phyloP scores from a whole-genome alignment of 2,329 filamentous ascomycete genomes.

The Aureobasidium pullulans region DNA sequence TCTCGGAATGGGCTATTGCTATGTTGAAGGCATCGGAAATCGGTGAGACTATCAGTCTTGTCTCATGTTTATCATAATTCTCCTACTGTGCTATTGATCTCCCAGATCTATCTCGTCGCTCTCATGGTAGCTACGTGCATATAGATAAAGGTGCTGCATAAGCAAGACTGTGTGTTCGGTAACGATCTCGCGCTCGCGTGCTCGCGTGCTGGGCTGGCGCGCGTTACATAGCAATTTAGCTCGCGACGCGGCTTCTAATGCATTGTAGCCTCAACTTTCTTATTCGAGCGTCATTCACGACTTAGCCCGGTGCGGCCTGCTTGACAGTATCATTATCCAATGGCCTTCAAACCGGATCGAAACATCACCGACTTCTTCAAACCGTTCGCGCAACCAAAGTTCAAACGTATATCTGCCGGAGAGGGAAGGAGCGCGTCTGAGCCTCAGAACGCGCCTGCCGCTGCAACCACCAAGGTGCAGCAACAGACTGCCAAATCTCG shows the following conservation, averaged over 20 bases:
- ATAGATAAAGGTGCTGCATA: neutral
- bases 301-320: neutral
- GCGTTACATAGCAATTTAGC: slow-evolving; percentile 5
- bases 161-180: neutral
- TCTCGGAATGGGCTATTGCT: too few relatives aligned
- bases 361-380: slow-evolving; percentile 42
- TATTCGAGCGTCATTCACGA: neutral
- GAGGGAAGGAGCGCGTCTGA: slow-evolving; percentile 8
- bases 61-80: too few relatives aligned
- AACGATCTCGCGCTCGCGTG: neutral
- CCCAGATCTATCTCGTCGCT: too few relatives aligned
- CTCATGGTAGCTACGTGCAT: too few relatives aligned
- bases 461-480: slow-evolving; percentile 16
- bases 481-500: slow-evolving; percentile 23
- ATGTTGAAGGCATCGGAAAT: too few relatives aligned
- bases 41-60: too few relatives aligned
- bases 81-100: too few relatives aligned
- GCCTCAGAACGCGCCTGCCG: slow-evolving; percentile 18
- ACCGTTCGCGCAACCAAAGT: slow-evolving; percentile 27
- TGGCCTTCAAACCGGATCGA: neutral
- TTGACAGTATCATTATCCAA: neutral
- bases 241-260: neutral
- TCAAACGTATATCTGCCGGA: slow-evolving; percentile 10
- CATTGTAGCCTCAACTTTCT: neutral
- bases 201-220: neutral